These are phyloP conservation scores for Lolium rigidum DNA, from an alignment of 176 grass and related monocot species.

Conservation along the genomic window DNA sequence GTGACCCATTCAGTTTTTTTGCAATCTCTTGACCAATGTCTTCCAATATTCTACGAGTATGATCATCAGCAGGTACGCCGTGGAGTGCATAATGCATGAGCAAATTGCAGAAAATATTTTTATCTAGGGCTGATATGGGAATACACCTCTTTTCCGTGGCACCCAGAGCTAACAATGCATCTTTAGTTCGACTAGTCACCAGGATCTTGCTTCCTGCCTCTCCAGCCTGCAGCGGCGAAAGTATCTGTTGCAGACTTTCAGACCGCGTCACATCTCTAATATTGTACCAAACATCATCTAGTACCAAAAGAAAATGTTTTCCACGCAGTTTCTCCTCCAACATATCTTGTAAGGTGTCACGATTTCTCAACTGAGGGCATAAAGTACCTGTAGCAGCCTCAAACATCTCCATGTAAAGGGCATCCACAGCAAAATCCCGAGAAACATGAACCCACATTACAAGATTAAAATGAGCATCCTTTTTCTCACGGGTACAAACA, in stretches of 20 bases:
- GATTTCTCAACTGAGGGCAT: neutral
- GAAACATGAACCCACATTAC: conserved; percentile 25
- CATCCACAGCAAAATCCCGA: neutral
- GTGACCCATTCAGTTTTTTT: neutral
- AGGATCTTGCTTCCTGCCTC: conserved; percentile 26
- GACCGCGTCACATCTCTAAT: neutral
- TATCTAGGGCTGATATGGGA: neutral
- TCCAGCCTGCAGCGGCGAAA: neutral
- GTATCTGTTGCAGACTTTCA: neutral
- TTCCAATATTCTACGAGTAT: neutral
- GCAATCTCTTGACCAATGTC: neutral
- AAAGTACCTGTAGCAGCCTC: neutral
- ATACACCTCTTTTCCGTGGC: neutral
- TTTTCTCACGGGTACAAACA: conserved; percentile 2
- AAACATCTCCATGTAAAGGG: neutral
- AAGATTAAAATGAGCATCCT: neutral
- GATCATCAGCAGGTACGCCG: neutral
- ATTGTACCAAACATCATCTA: conserved; percentile 16
- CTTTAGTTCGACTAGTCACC: conserved; percentile 8
- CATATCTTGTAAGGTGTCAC: neutral
- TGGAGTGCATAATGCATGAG: conserved; percentile 6
- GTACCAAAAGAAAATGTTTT: conserved; percentile 7
- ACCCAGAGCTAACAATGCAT: conserved; percentile 20
- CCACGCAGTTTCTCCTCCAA: neutral
- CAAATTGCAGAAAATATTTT: neutral